Percentiles rank a stretch among this genome's conserved stretches.
Conservation (phyloP, 2,329 filamentous ascomycete genomes). For the Fusarium stilboides region DNA sequence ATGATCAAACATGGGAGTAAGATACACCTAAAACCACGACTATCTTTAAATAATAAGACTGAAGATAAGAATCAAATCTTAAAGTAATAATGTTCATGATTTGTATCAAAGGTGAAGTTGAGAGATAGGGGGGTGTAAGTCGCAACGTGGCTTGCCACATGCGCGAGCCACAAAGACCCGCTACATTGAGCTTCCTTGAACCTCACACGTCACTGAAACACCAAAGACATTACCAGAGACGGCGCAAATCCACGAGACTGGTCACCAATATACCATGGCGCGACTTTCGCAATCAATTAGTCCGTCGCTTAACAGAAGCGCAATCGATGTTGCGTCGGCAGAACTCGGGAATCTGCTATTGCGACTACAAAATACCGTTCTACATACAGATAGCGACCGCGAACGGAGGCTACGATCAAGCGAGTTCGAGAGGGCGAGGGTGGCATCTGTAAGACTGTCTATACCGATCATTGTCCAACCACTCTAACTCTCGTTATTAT, state of each 20-base stretch:
- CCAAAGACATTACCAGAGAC: conserved; percentile 24
- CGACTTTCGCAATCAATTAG: conserved; percentile 43
- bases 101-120: neutral
- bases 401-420: conserved; percentile 71
- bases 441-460: conserved; percentile 57
- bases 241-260: conserved; percentile 15
- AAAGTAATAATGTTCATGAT: neutral
- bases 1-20: no score
- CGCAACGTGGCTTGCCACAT: conserved; percentile 47
- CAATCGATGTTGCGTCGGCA: conserved; percentile 52
- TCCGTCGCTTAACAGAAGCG: conserved; percentile 33
- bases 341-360: conserved; percentile 76
- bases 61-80: neutral
- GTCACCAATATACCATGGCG: conserved; percentile 46
- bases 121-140: conserved; percentile 1
- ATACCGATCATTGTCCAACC: neutral
- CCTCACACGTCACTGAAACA: conserved; percentile 51
- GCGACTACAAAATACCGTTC: conserved; percentile 76
- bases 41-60: neutral
- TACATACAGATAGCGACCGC: conserved; percentile 73
- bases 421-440: conserved; percentile 72
- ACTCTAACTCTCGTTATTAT: conserved; percentile 18
- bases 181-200: conserved; percentile 40
- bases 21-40: no score
- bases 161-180: conserved; percentile 49